Conservation (phyloP, 768 basidiomycete species). For the Xanthoconium purpureum region DNA sequence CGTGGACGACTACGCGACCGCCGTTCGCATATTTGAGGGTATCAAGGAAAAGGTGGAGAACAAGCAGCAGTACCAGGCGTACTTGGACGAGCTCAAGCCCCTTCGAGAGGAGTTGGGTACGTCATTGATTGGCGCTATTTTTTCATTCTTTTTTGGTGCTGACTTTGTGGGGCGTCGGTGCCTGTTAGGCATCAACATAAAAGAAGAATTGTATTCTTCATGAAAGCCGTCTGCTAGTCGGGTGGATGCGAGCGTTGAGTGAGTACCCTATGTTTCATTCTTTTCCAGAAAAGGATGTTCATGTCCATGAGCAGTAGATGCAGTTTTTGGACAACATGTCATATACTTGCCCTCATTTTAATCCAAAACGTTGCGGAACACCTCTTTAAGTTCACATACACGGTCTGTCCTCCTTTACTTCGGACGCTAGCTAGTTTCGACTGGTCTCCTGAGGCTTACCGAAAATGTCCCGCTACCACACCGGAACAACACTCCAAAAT, state of each 20-base stretch:
- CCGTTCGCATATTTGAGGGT: conserved; percentile 94
- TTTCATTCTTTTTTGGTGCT: background rate
- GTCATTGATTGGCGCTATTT: conserved; percentile 9
- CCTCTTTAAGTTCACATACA: background rate
- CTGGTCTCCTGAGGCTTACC: background rate
- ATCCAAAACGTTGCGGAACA: conserved; percentile 15
- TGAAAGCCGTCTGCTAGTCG: conserved; percentile 24
- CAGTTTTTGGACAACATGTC: conserved; percentile 21
- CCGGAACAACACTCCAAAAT: background rate
- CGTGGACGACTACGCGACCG: conserved; percentile 96
- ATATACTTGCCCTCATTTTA: conserved; percentile 16
- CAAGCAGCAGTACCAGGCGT: conserved; percentile 89
- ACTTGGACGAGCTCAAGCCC: conserved; percentile 85
- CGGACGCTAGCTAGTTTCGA: background rate
- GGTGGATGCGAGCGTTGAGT: conserved; percentile 18
- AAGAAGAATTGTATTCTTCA: conserved; percentile 61
- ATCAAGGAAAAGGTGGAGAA: conserved; percentile 98
- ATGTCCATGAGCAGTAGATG: conserved; percentile 24
- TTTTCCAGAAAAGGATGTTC: background rate
- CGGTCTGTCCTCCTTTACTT: background rate
- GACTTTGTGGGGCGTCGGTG: background rate
- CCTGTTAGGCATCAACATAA: conserved; percentile 50
- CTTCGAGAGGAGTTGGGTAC: conserved; percentile 90
- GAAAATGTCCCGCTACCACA: background rate
- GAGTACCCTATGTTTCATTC: background rate